Base-by-base conservation (phyloP, 352 stramenopile species). In the Hyaloperonospora brassicae region DNA sequence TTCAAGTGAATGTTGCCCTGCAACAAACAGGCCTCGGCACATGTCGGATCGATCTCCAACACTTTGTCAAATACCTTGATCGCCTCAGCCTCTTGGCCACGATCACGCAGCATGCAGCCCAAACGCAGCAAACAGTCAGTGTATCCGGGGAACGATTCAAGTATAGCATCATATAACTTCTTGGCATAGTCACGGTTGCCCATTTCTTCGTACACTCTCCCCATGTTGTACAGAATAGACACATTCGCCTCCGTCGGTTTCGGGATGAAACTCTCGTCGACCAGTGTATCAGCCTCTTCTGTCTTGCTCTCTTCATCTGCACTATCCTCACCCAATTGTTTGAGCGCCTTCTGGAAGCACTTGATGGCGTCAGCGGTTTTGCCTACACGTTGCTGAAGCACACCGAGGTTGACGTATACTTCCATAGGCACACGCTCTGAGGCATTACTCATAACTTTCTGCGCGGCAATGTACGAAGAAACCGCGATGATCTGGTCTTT, bases 141-240 rank as follows among this genome's bases (percentile, higher is more conserved):
- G 67, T 98, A 98, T 23, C 86, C 84, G 2, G 95, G 95, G 60
- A 97, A 97, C 35, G 75, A 70, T 25, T 86, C 84, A 21, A 98
- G 60, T 47, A 98, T 97, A 8, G 86, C 85, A 57, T 97, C 91
- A 67, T 98, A 96, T 24, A 98, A 78, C 50, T 85, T 79, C 17
- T 95, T 85, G 5, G 94, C 92, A 25, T 82, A 80, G 14, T 97
- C 72, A 47, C 90, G 90, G 44, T 97, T 75, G 34, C 93, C 94
- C 25, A 87, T 76, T 56, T 96, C 80, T 72, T 98, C 94, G 51
- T 97, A 96, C 23, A 98, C 79, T 6, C 96, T 76, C 11, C 87
- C 95, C 57, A 98, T 79, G 66, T 98, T 98, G 76, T 98, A 98
- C 47, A 96, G 62, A 64, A 98, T 89, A 25, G 88, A 98, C 14